Base-by-base conservation (phyloP, 2,329 filamentous ascomycete species). In the Penicillium italicum region DNA sequence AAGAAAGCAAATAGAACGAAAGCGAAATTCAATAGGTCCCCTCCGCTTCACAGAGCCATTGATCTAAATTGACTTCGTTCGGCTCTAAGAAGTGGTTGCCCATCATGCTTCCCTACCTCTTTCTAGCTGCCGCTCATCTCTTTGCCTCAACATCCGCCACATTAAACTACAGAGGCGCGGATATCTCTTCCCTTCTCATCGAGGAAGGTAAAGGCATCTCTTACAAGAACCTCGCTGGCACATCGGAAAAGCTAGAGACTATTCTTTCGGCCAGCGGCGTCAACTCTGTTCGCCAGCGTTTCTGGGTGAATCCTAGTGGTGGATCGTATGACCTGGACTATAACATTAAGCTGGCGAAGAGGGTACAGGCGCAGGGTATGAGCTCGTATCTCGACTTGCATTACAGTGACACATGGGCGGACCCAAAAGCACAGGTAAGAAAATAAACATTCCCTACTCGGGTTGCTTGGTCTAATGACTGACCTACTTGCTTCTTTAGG, bases 341-440 rank as follows among this genome's bases (percentile, higher is more conserved):
- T 73, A 90, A 89, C 67, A 68, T 91, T 59, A 74, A 81, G 52
- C 78, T 90, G n/a, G 87, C 85, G 4, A 81, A 81, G 68, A 79
- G 87, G 48, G 85, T 86, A 3, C 79, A 84, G 62, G 82, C 82
- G 2, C 84, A 81, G 0, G 87, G 86, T 0, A 68, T 90, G 50
- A 77, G 76, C 2, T 76, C 88, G 36, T 83, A 81, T 63, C 73
- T 89, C 18, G 83, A 88, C 61, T 74, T 90, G 58, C 85, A 89
- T 70, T 84, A 83, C 63, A 85, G 81, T 68, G 85, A 89, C 72
- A 87, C 82, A 1, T 90, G 86, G 87, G 87, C 87, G 0, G 87
- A 89, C 62, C 86, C 87, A 0, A 75, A 70, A 1, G 72, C 88
- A 53, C 87, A 90, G 68, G 74, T 76, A 64, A 26, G 65, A 14